Evolutionary conservation across 306 rosid genomes (phyloP).

Genomic region (Malus fusca): DNA sequence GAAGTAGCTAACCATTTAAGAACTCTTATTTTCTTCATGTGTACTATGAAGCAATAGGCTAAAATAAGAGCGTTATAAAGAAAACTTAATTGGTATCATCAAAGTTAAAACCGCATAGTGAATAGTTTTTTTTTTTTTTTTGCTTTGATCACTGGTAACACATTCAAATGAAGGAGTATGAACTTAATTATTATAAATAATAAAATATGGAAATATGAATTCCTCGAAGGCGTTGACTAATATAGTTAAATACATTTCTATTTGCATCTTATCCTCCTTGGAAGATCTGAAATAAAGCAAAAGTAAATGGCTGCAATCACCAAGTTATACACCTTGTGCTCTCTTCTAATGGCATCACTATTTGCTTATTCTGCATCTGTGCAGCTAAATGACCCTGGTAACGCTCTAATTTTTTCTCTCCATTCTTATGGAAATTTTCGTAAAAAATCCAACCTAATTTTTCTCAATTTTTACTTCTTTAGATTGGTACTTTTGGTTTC

Average conservation of each 20-base stretch:
- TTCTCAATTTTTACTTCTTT: neutral
- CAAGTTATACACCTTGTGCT: constrained; percentile 29
- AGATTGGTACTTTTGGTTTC: constrained; percentile 82
- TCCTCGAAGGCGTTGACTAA: constrained; percentile 31
- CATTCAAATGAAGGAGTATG: no score
- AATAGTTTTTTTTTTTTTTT: no score
- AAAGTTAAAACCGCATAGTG: no score
- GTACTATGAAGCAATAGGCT: no score
- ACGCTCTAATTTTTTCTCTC: neutral
- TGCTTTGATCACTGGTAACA: no score
- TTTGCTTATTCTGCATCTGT: constrained; percentile 66
- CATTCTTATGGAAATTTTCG: neutral
- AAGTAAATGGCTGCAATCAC: constrained; percentile 31
- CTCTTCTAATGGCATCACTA: constrained; percentile 47
- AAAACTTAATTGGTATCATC: no score
- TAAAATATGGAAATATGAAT: neutral
- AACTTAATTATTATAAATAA: neutral
- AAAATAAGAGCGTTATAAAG: no score
- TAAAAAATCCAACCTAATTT: neutral
- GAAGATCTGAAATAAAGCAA: constrained; percentile 1
- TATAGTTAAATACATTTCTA: neutral
- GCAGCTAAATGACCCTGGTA: constrained; percentile 61
- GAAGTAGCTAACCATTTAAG: no score
- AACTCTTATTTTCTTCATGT: no score
- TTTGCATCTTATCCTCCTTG: neutral